Evolutionary conservation across 2,329 filamentous ascomycete genomes (phyloP), one percentile per base, ranked within the genome.

Genomic region (Diaporthe nobilis): DNA sequence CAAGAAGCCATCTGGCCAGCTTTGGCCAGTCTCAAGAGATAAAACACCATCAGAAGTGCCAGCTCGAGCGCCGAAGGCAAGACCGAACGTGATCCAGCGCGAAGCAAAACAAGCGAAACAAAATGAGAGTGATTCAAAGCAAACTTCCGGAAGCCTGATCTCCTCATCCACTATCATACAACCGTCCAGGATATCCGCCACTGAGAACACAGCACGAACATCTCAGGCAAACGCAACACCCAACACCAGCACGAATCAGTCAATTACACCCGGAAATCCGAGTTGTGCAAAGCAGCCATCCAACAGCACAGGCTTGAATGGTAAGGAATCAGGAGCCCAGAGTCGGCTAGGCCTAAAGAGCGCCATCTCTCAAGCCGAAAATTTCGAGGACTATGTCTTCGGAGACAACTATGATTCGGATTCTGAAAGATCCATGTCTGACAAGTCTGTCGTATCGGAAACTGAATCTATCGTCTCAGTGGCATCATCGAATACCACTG

Each of bases 101-200:
- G 53, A 57, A 34, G 28, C 15, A 17, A 57, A 34, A 31, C 5
- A 34, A 57, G 9, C 34, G 12, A 42, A 4, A 25, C 20, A 42
- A 8, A 9, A 15, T 37, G 17, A 4, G 9, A n/a, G 9, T 0
- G 31, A 37, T 20, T 53, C 37, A 37, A 63, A 34, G 12, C 31
- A 31, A 20, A 31, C 5, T 34, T 1, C 5, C 9, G 34, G 6
- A 28, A 13, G 22, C 2, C 70, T 34, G 28, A 15, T 10, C 3
- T 72, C n/a, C 9, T 7, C 17, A 34, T 7, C 5, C 55, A 10
- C 1, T 9, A 1, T 10, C 20, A 34, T 22, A 37, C 6, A 34
- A 4, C 5, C 17, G 4, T 2, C 6, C 55, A 12, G 13, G 3
- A 2, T 12, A 0, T 37, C 2, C 28, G 17, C 31, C 7, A 10